Percentiles rank a stretch among this genome's conserved stretches.
These are phyloP conservation scores for Neurospora africana DNA, from an alignment of 495 filamentous ascomycete genomes.

Conservation along the genomic window DNA sequence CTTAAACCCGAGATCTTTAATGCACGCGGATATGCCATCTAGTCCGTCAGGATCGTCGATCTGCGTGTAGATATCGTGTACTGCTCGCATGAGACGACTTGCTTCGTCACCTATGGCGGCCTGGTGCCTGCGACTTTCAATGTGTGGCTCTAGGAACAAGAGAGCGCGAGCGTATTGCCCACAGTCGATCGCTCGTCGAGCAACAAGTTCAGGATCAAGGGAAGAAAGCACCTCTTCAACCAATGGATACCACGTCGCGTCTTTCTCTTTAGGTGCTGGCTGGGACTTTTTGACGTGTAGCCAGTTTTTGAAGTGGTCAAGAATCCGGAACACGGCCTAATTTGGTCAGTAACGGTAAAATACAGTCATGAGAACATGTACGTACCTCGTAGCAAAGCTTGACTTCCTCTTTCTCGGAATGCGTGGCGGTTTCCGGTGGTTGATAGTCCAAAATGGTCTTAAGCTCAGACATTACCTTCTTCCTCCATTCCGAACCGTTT, in stretches of 20 bases:
- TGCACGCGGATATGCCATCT: constrained; percentile 79
- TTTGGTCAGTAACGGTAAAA: background rate
- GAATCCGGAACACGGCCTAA: constrained; percentile 77
- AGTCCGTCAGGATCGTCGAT: constrained; percentile 98
- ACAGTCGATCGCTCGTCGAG: constrained; percentile 77
- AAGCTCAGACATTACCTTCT: constrained; percentile 62
- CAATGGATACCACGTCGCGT: constrained; percentile 24
- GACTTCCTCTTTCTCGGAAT: constrained; percentile 52
- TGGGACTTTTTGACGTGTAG: constrained; percentile 53
- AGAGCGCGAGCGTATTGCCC: constrained; percentile 84
- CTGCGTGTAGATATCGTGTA: constrained; percentile 89
- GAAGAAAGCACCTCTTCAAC: constrained; percentile 39
- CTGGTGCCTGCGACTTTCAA: constrained; percentile 47
- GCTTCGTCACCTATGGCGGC: constrained; percentile 26
- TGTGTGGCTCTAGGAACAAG: constrained; percentile 89
- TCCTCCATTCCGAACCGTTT: constrained; percentile 51
- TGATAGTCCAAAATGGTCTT: constrained; percentile 57
- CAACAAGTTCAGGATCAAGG: constrained; percentile 79
- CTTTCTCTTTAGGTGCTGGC: constrained; percentile 21
- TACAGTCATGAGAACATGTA: background rate
- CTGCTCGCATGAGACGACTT: constrained; percentile 53
- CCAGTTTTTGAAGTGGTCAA: constrained; percentile 90
- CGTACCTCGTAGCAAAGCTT: constrained; percentile 76
- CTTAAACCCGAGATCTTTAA: constrained; percentile 72
- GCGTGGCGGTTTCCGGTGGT: constrained; percentile 39